Percentiles rank a stretch among this genome's conserved stretches.
Evolutionary conservation across 2,329 filamentous ascomycete species (phyloP).

Genomic region (Hypoxylon sp.): DNA sequence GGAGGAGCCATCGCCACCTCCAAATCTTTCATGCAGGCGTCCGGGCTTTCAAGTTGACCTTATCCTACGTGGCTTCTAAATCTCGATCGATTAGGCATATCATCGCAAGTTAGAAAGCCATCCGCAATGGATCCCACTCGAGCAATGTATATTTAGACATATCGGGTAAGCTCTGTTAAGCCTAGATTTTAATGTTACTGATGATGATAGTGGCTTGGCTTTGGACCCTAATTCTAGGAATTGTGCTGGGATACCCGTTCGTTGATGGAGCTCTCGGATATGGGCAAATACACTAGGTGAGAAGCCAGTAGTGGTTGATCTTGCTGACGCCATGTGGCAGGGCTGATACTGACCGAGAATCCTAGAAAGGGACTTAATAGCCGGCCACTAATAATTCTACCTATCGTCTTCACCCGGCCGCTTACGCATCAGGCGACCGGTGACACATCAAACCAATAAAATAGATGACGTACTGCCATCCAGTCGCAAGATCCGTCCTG

Average conservation of each 20-base stretch:
- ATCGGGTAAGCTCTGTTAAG: neutral
- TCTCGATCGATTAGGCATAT: neutral
- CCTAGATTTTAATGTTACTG: neutral
- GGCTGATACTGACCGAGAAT: slow-evolving; percentile 25
- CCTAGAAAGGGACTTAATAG: slow-evolving; percentile 8
- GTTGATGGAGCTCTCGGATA: neutral
- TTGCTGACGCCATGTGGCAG: slow-evolving; percentile 26
- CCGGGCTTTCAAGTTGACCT: neutral
- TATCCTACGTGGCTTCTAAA: neutral
- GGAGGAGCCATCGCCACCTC: neutral
- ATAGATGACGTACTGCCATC: neutral
- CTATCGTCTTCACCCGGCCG: slow-evolving; percentile 7
- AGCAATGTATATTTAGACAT: neutral
- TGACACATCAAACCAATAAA: slow-evolving; percentile 20
- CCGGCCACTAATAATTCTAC: slow-evolving; percentile 7
- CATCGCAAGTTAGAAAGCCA: neutral
- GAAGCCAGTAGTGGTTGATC: neutral
- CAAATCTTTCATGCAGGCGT: neutral
- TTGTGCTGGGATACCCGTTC: slow-evolving; percentile 1
- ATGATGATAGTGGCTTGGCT: slow-evolving; percentile 19
- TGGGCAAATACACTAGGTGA: neutral
- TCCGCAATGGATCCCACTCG: neutral
- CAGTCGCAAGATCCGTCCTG: slow-evolving; percentile 3
- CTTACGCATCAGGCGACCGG: slow-evolving; percentile 20
- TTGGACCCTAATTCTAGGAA: neutral